phyloP scores from a whole-genome alignment of 1,284 basidiomycete species.

The Pseudozyma pruni region DNA sequence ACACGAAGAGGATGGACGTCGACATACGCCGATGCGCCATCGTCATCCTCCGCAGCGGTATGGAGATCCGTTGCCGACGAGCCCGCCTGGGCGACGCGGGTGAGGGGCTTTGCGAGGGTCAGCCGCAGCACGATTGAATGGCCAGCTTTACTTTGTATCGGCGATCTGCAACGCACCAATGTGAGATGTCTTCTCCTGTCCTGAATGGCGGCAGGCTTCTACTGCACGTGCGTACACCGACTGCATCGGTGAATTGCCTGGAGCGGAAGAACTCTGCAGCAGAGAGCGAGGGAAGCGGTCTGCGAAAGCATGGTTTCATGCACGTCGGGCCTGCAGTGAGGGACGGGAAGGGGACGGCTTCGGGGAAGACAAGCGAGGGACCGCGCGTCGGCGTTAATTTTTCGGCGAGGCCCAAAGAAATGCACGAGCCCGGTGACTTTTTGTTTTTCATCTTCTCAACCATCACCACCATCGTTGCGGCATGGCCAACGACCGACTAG shows the following conservation, averaged over 20 bases:
- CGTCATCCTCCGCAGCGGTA: slow-evolving; percentile 25
- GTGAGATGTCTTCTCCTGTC: neutral
- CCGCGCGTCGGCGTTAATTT: no score
- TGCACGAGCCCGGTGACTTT: no score
- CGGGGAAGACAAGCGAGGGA: no score
- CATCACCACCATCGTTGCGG: neutral
- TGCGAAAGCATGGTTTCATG: slow-evolving; percentile 6
- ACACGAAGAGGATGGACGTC: slow-evolving; percentile 7
- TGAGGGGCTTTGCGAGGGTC: neutral
- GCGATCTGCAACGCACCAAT: neutral
- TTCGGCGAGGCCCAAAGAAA: no score
- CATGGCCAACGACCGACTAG: slow-evolving; percentile 6
- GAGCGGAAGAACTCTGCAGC: no score
- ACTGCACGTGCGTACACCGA: no score
- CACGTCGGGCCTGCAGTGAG: slow-evolving; percentile 23
- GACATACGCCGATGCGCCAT: slow-evolving; percentile 20
- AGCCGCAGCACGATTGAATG: no score
- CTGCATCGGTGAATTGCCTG: no score
- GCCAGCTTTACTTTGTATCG: neutral
- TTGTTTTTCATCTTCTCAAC: no score
- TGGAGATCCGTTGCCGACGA: slow-evolving; percentile 5
- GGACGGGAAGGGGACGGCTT: no score
- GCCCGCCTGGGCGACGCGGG: neutral
- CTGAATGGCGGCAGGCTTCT: no score
- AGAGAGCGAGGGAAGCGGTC: neutral